These are phyloP conservation scores for Gardenia jasminoides DNA, from an alignment of 257 asterid genomes.

Conservation along the genomic window DNA sequence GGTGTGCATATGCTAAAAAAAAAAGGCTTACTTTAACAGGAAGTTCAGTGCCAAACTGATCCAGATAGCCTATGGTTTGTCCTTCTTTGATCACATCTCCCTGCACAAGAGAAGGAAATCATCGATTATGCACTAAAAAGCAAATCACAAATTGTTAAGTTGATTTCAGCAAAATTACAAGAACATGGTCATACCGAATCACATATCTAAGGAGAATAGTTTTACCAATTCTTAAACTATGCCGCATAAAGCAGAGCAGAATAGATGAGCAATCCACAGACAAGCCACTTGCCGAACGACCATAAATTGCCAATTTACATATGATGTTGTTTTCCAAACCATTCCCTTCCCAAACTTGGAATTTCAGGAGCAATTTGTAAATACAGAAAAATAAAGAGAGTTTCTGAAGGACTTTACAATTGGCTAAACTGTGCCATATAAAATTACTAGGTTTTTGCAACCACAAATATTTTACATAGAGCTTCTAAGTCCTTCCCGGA, in stretches of 20 bases:
- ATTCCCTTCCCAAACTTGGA: neutral
- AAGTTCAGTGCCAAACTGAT: slow-evolving; percentile 59
- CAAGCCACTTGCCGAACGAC: neutral
- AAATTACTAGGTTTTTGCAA: neutral
- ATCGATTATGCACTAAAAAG: neutral
- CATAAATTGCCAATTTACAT: neutral
- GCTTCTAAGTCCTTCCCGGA: neutral
- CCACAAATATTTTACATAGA: neutral
- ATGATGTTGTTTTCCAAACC: neutral
- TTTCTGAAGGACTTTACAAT: neutral
- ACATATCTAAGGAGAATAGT: neutral
- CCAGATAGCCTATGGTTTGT: slow-evolving; percentile 68
- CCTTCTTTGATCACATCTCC: slow-evolving; percentile 90
- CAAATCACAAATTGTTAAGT: neutral
- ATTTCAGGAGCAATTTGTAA: neutral
- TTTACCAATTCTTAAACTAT: neutral
- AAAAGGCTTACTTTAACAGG: slow-evolving; percentile 65
- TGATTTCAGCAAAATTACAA: neutral
- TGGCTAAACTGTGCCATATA: neutral
- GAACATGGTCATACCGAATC: neutral
- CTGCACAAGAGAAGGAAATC: slow-evolving; percentile 36
- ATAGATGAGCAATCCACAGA: neutral
- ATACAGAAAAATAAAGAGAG: neutral
- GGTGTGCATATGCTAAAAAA: neutral
- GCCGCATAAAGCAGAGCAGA: neutral